Percentiles rank a stretch among this genome's conserved stretches.
These are phyloP conservation scores for Flaveria sonorensis DNA, from an alignment of 129 eudicot genomes.

Conservation along the genomic window DNA sequence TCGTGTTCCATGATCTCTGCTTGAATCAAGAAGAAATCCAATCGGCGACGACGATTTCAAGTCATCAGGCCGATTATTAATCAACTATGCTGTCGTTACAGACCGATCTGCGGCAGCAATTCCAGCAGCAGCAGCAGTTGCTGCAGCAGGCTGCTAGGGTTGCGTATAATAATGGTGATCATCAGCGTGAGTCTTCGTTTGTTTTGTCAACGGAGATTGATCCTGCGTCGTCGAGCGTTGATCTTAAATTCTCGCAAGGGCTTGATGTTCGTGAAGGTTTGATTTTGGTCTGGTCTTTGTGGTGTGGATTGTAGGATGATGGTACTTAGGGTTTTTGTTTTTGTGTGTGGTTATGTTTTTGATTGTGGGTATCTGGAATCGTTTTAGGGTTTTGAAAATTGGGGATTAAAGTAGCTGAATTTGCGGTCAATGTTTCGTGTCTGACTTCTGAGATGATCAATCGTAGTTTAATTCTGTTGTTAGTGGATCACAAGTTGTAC, in stretches of 20 bases:
- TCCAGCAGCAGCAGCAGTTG: conserved; percentile 44
- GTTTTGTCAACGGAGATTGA: conserved; percentile 30
- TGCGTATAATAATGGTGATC: conserved; percentile 46
- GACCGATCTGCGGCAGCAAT: conserved; percentile 62
- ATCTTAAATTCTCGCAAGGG: conserved; percentile 20
- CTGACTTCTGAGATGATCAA: not conserved
- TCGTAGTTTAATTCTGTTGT: not conserved
- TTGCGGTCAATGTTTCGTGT: no score
- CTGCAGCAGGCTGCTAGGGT: conserved; percentile 55
- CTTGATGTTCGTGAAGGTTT: conserved; percentile 56
- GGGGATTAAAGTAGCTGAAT: not conserved
- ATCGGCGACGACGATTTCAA: conserved; percentile 18
- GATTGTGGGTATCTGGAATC: conserved; percentile 13
- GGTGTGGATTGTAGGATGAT: not conserved
- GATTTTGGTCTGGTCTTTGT: not conserved
- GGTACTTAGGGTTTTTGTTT: conserved; percentile 24
- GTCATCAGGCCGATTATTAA: conserved; percentile 26
- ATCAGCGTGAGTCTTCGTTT: conserved; percentile 51
- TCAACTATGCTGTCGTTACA: conserved; percentile 61
- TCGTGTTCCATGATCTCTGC: conserved; percentile 32
- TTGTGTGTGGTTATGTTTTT: conserved; percentile 16
- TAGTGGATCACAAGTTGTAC: conserved; percentile 12
- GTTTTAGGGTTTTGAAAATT: conserved; percentile 34
- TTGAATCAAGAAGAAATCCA: not conserved
- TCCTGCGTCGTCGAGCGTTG: conserved; percentile 23